Evolutionary conservation across 2,329 filamentous ascomycete species (phyloP).

Genomic region (Fusarium oxysporum): DNA sequence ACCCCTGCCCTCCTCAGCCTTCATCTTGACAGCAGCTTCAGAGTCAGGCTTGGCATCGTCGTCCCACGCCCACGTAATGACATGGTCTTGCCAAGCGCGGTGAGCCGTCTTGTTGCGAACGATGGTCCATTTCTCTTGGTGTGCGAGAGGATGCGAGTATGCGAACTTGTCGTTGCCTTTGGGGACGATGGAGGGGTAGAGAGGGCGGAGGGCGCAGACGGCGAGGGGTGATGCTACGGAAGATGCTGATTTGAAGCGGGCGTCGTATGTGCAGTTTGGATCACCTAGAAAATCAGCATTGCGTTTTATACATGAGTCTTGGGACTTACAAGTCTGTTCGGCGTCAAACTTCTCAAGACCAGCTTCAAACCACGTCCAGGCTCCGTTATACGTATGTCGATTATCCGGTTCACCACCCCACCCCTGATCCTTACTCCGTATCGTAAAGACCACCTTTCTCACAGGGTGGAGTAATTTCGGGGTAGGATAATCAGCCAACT

Average conservation of each 20-base stretch:
- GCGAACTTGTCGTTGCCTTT: conserved; percentile 37
- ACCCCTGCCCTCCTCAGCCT: conserved; percentile 60
- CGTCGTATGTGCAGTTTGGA: conserved; percentile 47
- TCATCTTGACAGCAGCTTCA: conserved; percentile 53
- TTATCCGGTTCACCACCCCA: conserved; percentile 55
- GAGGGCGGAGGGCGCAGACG: conserved; percentile 52
- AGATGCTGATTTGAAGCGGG: conserved; percentile 38
- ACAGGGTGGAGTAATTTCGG: conserved; percentile 61
- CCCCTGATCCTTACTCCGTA: conserved; percentile 69
- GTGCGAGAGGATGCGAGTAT: conserved; percentile 54
- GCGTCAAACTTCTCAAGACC: conserved; percentile 68
- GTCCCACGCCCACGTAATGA: conserved; percentile 64
- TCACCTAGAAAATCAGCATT: conserved; percentile 42
- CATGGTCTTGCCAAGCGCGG: conserved; percentile 53
- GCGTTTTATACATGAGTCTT: fast-evolving
- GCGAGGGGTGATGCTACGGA: conserved; percentile 44
- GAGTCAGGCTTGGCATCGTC: conserved; percentile 62
- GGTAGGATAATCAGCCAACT: conserved; percentile 53
- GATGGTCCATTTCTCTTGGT: conserved; percentile 55
- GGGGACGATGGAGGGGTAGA: conserved; percentile 49
- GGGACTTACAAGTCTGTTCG: conserved; percentile 45
- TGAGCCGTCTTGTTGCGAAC: conserved; percentile 60
- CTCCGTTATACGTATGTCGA: conserved; percentile 57
- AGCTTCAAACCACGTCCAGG: conserved; percentile 73
- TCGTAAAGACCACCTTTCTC: conserved; percentile 71